These are phyloP conservation scores for Gillenia trifoliata DNA, from an alignment of 306 rosid genomes.

Conservation along the genomic window DNA sequence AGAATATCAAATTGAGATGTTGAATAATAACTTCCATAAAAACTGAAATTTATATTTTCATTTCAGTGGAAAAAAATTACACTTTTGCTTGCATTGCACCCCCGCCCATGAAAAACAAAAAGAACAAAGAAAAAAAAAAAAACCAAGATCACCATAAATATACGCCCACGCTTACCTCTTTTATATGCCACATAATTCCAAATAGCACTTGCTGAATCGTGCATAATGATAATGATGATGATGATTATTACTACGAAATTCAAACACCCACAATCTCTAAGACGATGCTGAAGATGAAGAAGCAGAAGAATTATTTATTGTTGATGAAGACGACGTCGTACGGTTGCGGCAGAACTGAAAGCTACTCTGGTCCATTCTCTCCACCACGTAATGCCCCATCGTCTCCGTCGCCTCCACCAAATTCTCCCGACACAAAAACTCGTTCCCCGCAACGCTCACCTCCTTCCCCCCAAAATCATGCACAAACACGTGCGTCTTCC, in stretches of 20 bases:
- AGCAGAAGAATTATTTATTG: background rate
- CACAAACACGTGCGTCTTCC: constrained; percentile 82
- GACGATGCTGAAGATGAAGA: constrained; percentile 19
- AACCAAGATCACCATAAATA: constrained; percentile 39
- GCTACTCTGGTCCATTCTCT: constrained; percentile 71
- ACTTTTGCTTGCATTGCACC: constrained; percentile 2
- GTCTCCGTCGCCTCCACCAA: constrained; percentile 63
- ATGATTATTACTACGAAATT: constrained; percentile 14
- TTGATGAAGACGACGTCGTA: constrained; percentile 18
- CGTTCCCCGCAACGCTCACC: constrained; percentile 61
- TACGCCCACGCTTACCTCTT: constrained; percentile 17
- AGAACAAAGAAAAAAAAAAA: background rate
- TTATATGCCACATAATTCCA: constrained; percentile 7
- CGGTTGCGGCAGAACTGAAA: constrained; percentile 65
- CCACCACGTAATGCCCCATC: constrained; percentile 78
- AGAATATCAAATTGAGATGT: background rate
- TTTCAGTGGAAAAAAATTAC: constrained; percentile 26
- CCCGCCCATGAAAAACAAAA: constrained; percentile 11
- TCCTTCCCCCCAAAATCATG: constrained; percentile 69
- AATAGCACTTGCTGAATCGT: constrained; percentile 15
- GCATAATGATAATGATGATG: background rate
- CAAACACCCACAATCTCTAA: background rate
- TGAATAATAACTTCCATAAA: background rate
- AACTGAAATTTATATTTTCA: background rate
- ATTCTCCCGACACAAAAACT: constrained; percentile 75